Base-by-base conservation (phyloP, 2,329 filamentous ascomycete species). In the Tolypocladium cylindrosporum region DNA sequence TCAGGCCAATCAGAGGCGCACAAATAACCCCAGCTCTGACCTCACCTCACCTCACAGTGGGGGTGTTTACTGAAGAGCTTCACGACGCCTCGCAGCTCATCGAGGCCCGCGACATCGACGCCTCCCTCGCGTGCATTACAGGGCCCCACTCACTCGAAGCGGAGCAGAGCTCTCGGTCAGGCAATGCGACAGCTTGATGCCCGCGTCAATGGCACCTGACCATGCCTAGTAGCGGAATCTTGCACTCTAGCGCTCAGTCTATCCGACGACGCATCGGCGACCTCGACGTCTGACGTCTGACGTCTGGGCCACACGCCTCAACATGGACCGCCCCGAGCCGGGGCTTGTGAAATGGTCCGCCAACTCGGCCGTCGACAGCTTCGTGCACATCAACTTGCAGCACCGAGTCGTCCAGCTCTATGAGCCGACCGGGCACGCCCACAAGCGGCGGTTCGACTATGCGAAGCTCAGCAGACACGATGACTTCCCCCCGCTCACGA, bases 311-410 rank as follows among this genome's bases (percentile, higher is more conserved):
- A 37, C 27, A 21, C 4, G 19, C 31, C 19, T 13, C 51, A 71
- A 63, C 57, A 81, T 84, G 80, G 82, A 85, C 63, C 79, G 82
- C 53, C 80, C 81, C 2, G 82, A 85, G 63, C 80, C 81, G 13
- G 85, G 85, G 34, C 77, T 88, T 58, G 80, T 87, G 66, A 84
- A 84, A 66, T 88, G 85, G 85, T 87, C 83, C 27, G 81, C 84
- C 55, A 84, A 82, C 61, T 74, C 80, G 21, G 72, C 73, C 14
- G 74, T 79, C 60, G 79, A 87, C 66, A 82, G 79, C 57, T 87
- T 88, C 63, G 76, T 87, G 57, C 83, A 86, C 64, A 79, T 87
- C 69, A 87, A 86, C 64, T 71, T 87, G 54, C 83, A 85, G 62
- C 81, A 85, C 61, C 79, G 82, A 48, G 76, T 84, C 43, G 79